Percentiles rank a stretch among this genome's conserved stretches.
Conservation (phyloP, 2,329 filamentous ascomycete species). For the Fusarium sublunatum region DNA sequence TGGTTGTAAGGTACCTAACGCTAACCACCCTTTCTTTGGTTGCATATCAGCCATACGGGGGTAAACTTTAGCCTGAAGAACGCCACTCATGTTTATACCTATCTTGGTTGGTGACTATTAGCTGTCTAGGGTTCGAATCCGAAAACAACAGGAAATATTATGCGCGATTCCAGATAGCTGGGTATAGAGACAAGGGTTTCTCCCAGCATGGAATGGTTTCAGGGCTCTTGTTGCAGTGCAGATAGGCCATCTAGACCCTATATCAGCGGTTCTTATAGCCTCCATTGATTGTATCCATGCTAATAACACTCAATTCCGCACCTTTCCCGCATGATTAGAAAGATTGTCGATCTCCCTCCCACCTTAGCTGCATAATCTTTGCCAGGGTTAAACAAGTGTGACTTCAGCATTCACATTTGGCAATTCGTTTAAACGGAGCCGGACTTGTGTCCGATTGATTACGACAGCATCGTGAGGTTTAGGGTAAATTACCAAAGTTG, state of each 20-base stretch:
- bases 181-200: background rate
- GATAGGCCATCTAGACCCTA: background rate
- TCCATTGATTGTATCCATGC: background rate
- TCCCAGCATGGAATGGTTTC: constrained; percentile 3
- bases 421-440: background rate
- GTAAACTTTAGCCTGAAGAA: constrained; percentile 3
- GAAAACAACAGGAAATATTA: background rate
- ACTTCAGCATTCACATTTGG: background rate
- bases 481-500: background rate
- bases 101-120: background rate
- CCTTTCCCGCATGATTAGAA: background rate
- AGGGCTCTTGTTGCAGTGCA: background rate
- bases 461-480: background rate
- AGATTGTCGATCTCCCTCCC: background rate
- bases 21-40: background rate
- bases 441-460: background rate
- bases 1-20: background rate
- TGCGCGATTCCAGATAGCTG: background rate
- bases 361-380: background rate
- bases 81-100: background rate
- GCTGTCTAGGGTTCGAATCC: background rate
- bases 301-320: background rate
- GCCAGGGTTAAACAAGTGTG: too few relatives aligned
- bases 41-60: background rate
- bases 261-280: background rate